Percentiles rank a stretch among this genome's conserved stretches.
Evolutionary conservation across 2,329 filamentous ascomycete species (phyloP).

Genomic region (Scedosporium apiospermum): DNA sequence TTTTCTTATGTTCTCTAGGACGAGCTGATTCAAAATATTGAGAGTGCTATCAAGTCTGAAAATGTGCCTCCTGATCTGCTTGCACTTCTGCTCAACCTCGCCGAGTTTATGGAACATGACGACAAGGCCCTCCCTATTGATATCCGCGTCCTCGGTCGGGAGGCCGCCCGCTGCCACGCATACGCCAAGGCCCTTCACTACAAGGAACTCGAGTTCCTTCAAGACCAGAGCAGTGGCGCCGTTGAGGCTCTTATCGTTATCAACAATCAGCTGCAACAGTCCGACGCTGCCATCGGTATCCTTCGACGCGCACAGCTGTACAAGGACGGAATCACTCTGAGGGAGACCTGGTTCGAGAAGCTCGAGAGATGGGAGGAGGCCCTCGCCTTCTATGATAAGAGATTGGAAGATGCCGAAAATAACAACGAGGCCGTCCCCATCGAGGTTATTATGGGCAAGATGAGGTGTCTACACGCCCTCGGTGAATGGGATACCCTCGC

Average conservation of each 20-base stretch:
- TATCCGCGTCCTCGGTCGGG: slow-evolving; percentile 85
- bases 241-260: slow-evolving; percentile 98
- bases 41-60: slow-evolving; percentile 87
- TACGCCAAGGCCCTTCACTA: slow-evolving; percentile 98
- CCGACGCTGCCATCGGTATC: slow-evolving; percentile 96
- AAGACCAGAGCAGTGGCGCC: slow-evolving; percentile 90
- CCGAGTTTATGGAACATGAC: slow-evolving; percentile 99
- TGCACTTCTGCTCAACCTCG: slow-evolving; percentile 86
- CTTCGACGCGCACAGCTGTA: slow-evolving; percentile 92
- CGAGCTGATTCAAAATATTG: slow-evolving; percentile 89
- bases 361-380: slow-evolving; percentile 97
- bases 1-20: slow-evolving; percentile 33
- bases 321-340: slow-evolving; percentile 82
- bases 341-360: slow-evolving; percentile 99
- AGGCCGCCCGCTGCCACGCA: slow-evolving; percentile 92
- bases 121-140: slow-evolving; percentile 98
- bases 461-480: slow-evolving; percentile 93
- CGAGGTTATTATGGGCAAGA: slow-evolving; percentile 98
- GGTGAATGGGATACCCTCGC: slow-evolving; percentile 96
- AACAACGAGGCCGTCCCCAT: slow-evolving; percentile 58
- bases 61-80: slow-evolving; percentile 94
- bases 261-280: slow-evolving; percentile 98
- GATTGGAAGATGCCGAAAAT: slow-evolving; percentile 22
- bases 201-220: slow-evolving; percentile 96
- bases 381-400: slow-evolving; percentile 79